Conservation (phyloP, 2,329 filamentous ascomycete species). For the Seiridium unicorne region DNA sequence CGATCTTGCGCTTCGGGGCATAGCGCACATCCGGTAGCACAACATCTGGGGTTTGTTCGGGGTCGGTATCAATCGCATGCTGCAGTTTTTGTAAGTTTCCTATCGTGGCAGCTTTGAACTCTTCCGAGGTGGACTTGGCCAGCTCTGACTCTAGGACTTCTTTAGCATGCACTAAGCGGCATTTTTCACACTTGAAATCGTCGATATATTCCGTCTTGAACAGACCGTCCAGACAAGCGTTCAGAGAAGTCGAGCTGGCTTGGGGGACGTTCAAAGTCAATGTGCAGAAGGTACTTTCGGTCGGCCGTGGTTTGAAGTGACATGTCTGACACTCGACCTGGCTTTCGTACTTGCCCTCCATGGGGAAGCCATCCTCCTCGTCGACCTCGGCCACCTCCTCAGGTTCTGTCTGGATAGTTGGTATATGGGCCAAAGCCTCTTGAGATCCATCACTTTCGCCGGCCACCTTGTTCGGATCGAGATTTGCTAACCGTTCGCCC, state of each 20-base stretch:
- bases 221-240: conserved; percentile 87
- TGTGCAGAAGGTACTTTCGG: conserved; percentile 83
- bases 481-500: conserved; percentile 27
- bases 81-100: conserved; percentile 65
- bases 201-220: conserved; percentile 96
- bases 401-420: conserved; percentile 13
- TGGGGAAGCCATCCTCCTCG: conserved; percentile 75
- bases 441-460: conserved; percentile 10
- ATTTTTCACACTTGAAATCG: conserved; percentile 94
- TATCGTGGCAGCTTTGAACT: conserved; percentile 49
- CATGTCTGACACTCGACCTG: conserved; percentile 92
- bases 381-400: conserved; percentile 26
- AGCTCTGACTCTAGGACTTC: conserved; percentile 61
- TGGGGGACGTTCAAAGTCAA: conserved; percentile 90
- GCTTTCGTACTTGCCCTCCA: conserved; percentile 91
- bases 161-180: conserved; percentile 79
- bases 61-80: conserved; percentile 72
- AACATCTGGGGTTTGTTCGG: conserved; percentile 74
- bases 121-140: conserved; percentile 49
- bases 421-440: conserved; percentile 9
- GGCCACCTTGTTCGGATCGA: conserved; percentile 21
- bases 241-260: conserved; percentile 75
- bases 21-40: conserved; percentile 70
- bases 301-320: conserved; percentile 82
- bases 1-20: conserved; percentile 80